Percentiles rank a stretch among this genome's conserved stretches.
Evolutionary conservation across 2,329 filamentous ascomycete species (phyloP).

Genomic region (Aspergillus pseudoterreus): DNA sequence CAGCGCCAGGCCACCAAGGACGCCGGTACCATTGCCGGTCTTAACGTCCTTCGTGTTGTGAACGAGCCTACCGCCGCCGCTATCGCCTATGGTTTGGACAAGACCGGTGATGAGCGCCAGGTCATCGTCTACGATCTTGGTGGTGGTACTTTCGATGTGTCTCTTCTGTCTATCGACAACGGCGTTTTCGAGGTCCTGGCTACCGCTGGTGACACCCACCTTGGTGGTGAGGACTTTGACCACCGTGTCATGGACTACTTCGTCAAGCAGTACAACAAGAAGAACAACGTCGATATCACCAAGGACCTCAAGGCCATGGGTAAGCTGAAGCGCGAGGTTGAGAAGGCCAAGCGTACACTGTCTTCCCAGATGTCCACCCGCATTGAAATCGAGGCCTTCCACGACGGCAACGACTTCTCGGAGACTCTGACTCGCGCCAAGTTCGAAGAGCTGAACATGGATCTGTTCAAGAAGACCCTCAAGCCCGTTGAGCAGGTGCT

Average conservation of each 20-base stretch:
- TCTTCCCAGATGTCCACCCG: slow-evolving; percentile 90
- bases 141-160: slow-evolving; percentile 94
- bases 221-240: slow-evolving; percentile 98
- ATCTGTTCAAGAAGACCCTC: slow-evolving; percentile 98
- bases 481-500: slow-evolving; percentile 98
- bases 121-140: slow-evolving; percentile 92
- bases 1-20: slow-evolving; percentile 97
- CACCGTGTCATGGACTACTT: slow-evolving; percentile 96
- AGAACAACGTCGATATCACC: slow-evolving; percentile 85
- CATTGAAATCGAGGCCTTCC: slow-evolving; percentile 96
- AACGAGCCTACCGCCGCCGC: slow-evolving; percentile 96
- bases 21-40: slow-evolving; percentile 83
- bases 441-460: slow-evolving; percentile 98
- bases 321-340: slow-evolving; percentile 98
- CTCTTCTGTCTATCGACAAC: slow-evolving; percentile 83
- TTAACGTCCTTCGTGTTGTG: slow-evolving; percentile 93
- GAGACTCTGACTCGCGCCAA: slow-evolving; percentile 98
- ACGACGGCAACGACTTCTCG: slow-evolving; percentile 94
- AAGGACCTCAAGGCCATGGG: slow-evolving; percentile 98
- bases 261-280: slow-evolving; percentile 98
- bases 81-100: slow-evolving; percentile 90
- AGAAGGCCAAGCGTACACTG: slow-evolving; percentile 98
- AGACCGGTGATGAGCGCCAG: slow-evolving; percentile 77
- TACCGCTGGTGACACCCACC: slow-evolving; percentile 93
- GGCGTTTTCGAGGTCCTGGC: slow-evolving; percentile 93